Base-by-base conservation (phyloP, 2,329 filamentous ascomycete species). In the Hypoxylon sp. region DNA sequence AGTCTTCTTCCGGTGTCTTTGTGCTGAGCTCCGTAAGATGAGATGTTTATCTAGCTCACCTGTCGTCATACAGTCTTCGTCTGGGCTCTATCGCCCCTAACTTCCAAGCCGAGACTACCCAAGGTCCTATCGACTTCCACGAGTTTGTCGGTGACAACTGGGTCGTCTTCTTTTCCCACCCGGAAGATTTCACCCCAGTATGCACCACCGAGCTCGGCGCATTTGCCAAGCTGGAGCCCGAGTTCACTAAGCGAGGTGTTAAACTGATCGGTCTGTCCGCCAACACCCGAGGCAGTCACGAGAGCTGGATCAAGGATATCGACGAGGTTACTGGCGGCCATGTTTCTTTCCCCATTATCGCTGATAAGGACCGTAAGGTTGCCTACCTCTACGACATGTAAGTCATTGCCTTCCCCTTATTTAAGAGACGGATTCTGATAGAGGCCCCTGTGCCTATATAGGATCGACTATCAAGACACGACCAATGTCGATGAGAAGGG, bases 161-260 rank as follows among this genome's bases (percentile, higher is more conserved):
- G 93, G 89, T 91, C 65, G 88, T 96, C 72, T 85, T 96, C 74
- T 95, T 96, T 86, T 93, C 91, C 32, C 93, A 95, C 83, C 93
- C 93, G 2, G 91, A 91, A 80, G 94, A 97, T 82, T 97, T 93
- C 86, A 97, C 94, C 1, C 94, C 94, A 60, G 94, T 97, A 66
- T 98, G 94, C 87, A 98, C 94, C 71, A 98, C 94, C 60, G 94
- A 98, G 85, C 91, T 98, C 69, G 94, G 94, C 70, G 94, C 94
- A 66, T 97, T 98, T 76, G 92, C 94, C 74, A 96, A 94, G 83
- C 87, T 97, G 70, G 90, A 93, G 84, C 88, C 90, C 75, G 93
- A 97, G 82, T 97, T 98, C 82, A 87, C 89, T 77, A 93, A 92
- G 85, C 90, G 94, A 70, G 90, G 89, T 71, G 93, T 95, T 76